Base-by-base conservation (phyloP, 2,329 filamentous ascomycete species). In the Colletotrichum magnum region DNA sequence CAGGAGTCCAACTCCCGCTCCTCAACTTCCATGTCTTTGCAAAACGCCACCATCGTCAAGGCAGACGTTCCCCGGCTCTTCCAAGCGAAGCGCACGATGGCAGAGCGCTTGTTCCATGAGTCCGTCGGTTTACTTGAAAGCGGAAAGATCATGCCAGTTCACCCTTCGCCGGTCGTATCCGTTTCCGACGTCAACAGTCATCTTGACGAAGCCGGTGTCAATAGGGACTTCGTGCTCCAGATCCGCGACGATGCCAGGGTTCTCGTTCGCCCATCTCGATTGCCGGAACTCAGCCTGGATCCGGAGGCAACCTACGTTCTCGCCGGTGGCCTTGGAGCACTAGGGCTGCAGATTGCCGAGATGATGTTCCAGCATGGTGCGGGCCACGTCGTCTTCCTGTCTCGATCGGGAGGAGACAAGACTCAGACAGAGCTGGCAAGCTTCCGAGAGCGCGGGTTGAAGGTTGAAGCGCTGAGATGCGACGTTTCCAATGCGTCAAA, bases 311-410 rank as follows among this genome's bases (percentile, higher is more conserved):
- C 63, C 0, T 70, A 70, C 2, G 39, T 70, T 6, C 48, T 70
- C 16, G 58, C 64, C 3, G 69, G 69, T 41, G 68, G 77, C 0
- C 68, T 77, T 5, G 75, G 76, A 2, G 77, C 76, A 3, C 57
- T 77, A 0, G 75, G 75, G 0, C 72, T 72, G 2, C 72, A 64
- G n/a, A 52, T 76, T n/a, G 69, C 65, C 5, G 56, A 56, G 0
- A 75, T 74, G 74, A 75, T 77, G 73, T 36, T 76, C 6, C 24
- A 36, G 1, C 62, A 79, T 1, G 74, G 75, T 0, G 78, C 78
- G 0, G 75, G 72, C 4, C 60, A 75, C 13, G 69, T 81, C 1
- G 68, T 79, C 0, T 73, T 80, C 9, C 67, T 79, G 1, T 79
- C 77, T 9, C 71, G 79, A 62, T 70, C 72, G 7, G 64, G 62